Evolutionary conservation across 2,329 filamentous ascomycete species (phyloP), one percentile per base, ranked within the genome.

Genomic region (Apiospora malaysiana): DNA sequence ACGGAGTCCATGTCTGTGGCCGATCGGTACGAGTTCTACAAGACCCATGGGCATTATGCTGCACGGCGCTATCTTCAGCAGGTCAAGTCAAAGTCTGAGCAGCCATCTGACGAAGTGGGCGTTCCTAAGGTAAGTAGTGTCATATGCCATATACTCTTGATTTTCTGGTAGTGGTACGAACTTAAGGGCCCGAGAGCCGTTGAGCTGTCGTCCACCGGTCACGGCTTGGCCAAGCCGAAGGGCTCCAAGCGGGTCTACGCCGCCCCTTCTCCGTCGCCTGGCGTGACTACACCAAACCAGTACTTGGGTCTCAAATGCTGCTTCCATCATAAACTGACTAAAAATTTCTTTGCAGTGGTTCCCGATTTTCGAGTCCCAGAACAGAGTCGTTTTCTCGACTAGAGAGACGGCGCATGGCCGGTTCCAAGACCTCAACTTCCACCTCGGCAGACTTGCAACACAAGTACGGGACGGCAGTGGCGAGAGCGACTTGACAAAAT

Each of bases 351-450:
- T 23, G n/a, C 40, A 67, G 65, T 67, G 65, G 65, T 67, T 67
- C 21, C 23, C 16, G 10, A n/a, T 67, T 7, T 67, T 67, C 43
- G 65, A 67, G 65, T 2, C 42, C 9, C 65, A 46, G 6, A 46
- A 32, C 43, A 45, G 27, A 16, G 32, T 63, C 32, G 45, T 27
- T 16, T 25, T 67, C 40, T 67, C 65, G 16, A 18, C 25, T 7
- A 32, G 40, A 18, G 42, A 27, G 12, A 67, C 42, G 14, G 65
- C 42, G 43, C 65, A 67, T 23, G 12, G 25, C 43, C 25, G 65
- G 8, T 67, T 67, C 65, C 8, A 16, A 16, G 65, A 67, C 23
- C 65, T 67, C 12, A 67, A 67, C 65, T 46, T 18, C 25, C 65
- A 32, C 40, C 40, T 67, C 42, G 65, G 65, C n/a, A 43, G 21